Conservation (phyloP, 441 rosid species). For the Euphorbia schlechtendalii region DNA sequence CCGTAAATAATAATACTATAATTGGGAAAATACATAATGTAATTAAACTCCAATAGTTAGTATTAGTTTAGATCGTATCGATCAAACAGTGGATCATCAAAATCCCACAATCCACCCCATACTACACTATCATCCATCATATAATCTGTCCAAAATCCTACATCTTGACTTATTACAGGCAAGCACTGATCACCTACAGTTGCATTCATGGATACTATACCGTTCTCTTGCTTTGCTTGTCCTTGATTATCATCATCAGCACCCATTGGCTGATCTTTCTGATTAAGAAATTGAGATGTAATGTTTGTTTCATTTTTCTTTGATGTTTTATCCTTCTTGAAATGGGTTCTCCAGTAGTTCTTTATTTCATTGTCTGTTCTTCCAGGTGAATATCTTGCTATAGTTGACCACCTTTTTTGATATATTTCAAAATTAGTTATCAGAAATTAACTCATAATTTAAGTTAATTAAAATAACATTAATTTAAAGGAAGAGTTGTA, state of each 20-base stretch:
- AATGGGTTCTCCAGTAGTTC: conserved; percentile 60
- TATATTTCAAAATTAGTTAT: neutral
- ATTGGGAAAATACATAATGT: no score
- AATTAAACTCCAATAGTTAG: no score
- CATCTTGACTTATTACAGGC: conserved; percentile 22
- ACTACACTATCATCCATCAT: conserved; percentile 28
- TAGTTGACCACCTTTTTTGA: conserved; percentile 48
- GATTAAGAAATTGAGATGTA: no score
- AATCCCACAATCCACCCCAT: conserved; percentile 56
- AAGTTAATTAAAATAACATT: no score
- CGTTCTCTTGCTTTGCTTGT: conserved; percentile 17
- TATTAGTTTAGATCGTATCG: no score
- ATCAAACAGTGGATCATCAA: conserved; percentile 16
- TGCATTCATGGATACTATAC: conserved; percentile 18
- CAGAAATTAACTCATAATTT: no score
- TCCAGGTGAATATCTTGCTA: conserved; percentile 45
- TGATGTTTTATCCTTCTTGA: conserved; percentile 29
- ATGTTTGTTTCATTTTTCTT: conserved; percentile 27
- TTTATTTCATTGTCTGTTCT: no score
- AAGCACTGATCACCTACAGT: conserved; percentile 24
- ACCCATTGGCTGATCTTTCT: conserved; percentile 10
- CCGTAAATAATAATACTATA: no score
- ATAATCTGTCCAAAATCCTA: conserved; percentile 25
- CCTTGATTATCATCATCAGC: neutral
- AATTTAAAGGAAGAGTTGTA: no score